Percentiles rank a stretch among this genome's conserved stretches.
Conservation (phyloP, 257 asterid genomes). For the Solanum piurae region DNA sequence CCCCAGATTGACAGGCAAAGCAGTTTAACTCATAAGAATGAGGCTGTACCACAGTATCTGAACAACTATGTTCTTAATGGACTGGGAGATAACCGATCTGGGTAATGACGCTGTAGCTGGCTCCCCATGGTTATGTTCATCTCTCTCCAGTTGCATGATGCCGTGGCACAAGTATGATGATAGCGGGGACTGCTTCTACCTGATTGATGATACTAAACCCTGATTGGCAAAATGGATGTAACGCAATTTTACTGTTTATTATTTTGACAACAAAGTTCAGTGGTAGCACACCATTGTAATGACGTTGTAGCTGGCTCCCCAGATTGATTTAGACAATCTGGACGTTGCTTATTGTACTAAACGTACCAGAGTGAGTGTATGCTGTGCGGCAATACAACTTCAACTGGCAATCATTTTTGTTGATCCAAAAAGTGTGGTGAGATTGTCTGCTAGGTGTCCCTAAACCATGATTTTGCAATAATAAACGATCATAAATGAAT, state of each 20-base stretch:
- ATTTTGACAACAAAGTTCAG: no score
- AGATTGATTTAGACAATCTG: not conserved
- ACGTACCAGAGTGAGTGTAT: not conserved
- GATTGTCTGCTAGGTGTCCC: not conserved
- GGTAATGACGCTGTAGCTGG: not conserved
- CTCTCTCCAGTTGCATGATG: not conserved
- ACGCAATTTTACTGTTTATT: not conserved
- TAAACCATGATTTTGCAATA: not conserved
- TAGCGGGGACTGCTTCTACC: not conserved
- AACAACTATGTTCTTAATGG: not conserved
- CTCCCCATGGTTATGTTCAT: not conserved
- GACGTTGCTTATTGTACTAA: not conserved
- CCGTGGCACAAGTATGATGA: not conserved
- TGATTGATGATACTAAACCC: not conserved
- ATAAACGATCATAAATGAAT: not conserved
- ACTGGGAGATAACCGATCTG: not conserved
- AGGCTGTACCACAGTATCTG: not conserved
- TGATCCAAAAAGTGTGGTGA: not conserved
- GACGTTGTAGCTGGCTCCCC: not conserved
- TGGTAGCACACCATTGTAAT: not conserved
- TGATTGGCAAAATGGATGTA: not conserved
- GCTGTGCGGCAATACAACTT: not conserved
- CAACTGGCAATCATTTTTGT: not conserved
- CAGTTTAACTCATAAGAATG: conserved; percentile 31
- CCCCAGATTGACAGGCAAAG: conserved; percentile 80